Conservation (phyloP, 2,329 filamentous ascomycete species). For the Orbilia quercus region DNA sequence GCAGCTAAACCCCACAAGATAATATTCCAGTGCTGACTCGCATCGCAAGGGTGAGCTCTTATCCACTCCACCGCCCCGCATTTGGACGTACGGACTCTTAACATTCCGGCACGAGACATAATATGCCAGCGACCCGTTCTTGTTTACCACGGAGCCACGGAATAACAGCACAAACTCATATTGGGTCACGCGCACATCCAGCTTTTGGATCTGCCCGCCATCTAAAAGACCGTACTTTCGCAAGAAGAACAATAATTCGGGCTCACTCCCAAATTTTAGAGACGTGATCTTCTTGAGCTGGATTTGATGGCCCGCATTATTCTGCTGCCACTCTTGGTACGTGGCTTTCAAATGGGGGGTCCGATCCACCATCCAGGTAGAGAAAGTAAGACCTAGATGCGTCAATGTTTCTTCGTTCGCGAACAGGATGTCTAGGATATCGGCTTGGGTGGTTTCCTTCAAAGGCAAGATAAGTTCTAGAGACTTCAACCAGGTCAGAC, state of each 20-base stretch:
- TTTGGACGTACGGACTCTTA: too few species aligned
- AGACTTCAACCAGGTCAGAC: too few species aligned
- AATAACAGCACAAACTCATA: background rate
- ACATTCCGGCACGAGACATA: too few species aligned
- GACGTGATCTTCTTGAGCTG: conserved; percentile 1
- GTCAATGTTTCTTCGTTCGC: background rate
- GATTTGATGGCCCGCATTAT: background rate
- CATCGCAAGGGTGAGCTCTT: too few species aligned
- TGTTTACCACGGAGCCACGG: background rate
- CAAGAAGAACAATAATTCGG: background rate
- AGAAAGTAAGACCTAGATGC: background rate
- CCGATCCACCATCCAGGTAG: too few species aligned
- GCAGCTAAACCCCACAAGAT: too few species aligned
- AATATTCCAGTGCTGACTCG: too few species aligned
- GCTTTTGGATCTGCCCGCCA: background rate
- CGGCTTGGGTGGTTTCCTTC: background rate
- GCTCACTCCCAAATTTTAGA: background rate
- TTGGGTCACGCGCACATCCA: background rate
- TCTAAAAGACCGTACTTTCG: background rate
- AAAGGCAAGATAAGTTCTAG: too few species aligned
- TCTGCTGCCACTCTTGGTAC: background rate
- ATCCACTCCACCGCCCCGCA: too few species aligned
- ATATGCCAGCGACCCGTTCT: too few species aligned
- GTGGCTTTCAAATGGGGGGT: background rate
- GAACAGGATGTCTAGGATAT: background rate